Evolutionary conservation across 768 basidiomycete genomes (phyloP).

Genomic region (Kwoniella shandongensis): DNA sequence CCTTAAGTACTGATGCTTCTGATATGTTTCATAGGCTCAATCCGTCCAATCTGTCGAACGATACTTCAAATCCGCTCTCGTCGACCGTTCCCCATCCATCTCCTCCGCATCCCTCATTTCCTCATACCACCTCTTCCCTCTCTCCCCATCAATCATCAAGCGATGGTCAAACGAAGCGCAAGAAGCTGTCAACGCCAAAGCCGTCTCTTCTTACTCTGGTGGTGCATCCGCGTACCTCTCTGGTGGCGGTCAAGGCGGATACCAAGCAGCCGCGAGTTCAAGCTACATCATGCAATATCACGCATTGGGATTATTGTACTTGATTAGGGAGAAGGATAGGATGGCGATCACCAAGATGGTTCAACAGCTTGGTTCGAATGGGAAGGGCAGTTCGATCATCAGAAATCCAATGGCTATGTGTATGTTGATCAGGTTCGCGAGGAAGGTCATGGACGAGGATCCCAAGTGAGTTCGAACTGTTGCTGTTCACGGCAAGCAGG

Average conservation of each 20-base stretch:
- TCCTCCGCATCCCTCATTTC: constrained; percentile 95
- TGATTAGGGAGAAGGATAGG: constrained; percentile 93
- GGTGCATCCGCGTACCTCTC: constrained; percentile 52
- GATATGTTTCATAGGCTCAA: constrained; percentile 36
- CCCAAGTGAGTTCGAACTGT: constrained; percentile 70
- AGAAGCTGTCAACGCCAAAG: constrained; percentile 89
- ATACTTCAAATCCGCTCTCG: constrained; percentile 99
- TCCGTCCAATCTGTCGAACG: constrained; percentile 88
- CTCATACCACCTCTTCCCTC: constrained; percentile 91
- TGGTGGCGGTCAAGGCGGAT: constrained; percentile 60
- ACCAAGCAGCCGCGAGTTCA: constrained; percentile 77
- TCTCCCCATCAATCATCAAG: constrained; percentile 91
- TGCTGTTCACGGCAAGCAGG: not conserved
- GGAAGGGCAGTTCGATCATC: constrained; percentile 74
- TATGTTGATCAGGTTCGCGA: constrained; percentile 96
- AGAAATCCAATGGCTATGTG: constrained; percentile 97
- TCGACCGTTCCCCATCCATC: constrained; percentile 92
- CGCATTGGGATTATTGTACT: constrained; percentile 85
- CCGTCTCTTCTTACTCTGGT: constrained; percentile 67
- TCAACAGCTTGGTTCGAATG: constrained; percentile 68
- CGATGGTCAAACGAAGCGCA: constrained; percentile 99
- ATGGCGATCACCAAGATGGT: constrained; percentile 99
- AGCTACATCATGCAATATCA: constrained; percentile 97
- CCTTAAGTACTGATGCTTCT: not conserved
- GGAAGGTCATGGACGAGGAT: constrained; percentile 99